Conservation (phyloP, 2,329 filamentous ascomycete species). For the Akanthomyces lecanii region DNA sequence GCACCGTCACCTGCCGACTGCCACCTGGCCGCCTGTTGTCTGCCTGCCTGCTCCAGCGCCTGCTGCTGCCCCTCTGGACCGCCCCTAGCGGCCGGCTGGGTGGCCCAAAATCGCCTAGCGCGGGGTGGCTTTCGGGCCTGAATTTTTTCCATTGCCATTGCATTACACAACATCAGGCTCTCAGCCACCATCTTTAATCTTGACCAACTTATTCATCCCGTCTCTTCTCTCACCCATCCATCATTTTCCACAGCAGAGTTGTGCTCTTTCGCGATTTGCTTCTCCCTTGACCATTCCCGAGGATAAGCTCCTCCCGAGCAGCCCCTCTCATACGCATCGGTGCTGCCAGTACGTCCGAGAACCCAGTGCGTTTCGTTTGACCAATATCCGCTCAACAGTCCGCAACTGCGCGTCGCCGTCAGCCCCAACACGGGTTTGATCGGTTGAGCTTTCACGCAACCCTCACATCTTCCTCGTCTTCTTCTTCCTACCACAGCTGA, state of each 20-base stretch:
- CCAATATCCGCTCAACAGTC: neutral
- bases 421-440: neutral
- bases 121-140: slow-evolving; percentile 19
- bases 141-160: neutral
- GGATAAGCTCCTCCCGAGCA: neutral
- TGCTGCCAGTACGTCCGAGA: neutral
- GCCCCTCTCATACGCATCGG: neutral
- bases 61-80: slow-evolving; percentile 1
- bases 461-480: neutral
- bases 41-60: neutral
- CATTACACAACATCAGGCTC: neutral
- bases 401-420: neutral
- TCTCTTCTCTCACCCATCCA: slow-evolving; percentile 3
- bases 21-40: too few relatives aligned
- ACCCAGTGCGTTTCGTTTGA: neutral
- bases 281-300: neutral
- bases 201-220: neutral
- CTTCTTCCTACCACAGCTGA: neutral
- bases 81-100: neutral
- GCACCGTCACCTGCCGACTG: too few relatives aligned
- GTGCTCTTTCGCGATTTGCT: neutral
- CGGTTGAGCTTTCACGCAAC: neutral
- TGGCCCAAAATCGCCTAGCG: slow-evolving; percentile 22
- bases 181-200: slow-evolving; percentile 13
- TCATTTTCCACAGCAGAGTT: neutral